Evolutionary conservation across 306 rosid species (phyloP).

Genomic region (Lathyrus oleraceus): DNA sequence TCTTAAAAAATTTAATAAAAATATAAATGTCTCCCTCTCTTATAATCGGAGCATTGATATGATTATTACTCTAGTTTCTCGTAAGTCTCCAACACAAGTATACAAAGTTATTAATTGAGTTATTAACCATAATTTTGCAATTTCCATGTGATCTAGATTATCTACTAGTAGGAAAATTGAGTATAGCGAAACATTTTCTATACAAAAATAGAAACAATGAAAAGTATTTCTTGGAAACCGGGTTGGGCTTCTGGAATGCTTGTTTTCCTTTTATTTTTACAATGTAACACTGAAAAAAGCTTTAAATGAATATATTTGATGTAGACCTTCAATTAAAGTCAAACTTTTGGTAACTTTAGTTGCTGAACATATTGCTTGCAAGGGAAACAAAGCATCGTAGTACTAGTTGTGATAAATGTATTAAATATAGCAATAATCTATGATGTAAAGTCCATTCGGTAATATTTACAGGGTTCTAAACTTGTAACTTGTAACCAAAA

Average conservation of each 20-base stretch:
- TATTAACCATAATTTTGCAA: too few relatives aligned
- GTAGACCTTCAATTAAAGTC: slow-evolving; percentile 49
- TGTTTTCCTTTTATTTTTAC: slow-evolving; percentile 20
- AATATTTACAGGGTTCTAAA: slow-evolving; percentile 20
- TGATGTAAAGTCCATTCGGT: slow-evolving; percentile 15
- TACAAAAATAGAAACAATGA: background rate
- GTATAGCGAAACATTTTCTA: too few relatives aligned
- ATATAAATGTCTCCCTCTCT: too few relatives aligned
- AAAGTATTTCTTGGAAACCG: slow-evolving; percentile 34
- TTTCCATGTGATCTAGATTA: too few relatives aligned
- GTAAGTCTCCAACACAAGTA: too few relatives aligned
- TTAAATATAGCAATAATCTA: slow-evolving; percentile 25
- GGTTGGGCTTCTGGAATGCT: slow-evolving; percentile 30
- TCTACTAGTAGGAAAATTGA: too few relatives aligned
- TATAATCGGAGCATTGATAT: too few relatives aligned
- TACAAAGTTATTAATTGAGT: too few relatives aligned
- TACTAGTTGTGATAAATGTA: background rate
- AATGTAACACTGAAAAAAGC: slow-evolving; percentile 28
- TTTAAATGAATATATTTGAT: slow-evolving; percentile 34
- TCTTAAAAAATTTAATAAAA: too few relatives aligned
- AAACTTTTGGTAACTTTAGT: slow-evolving; percentile 36
- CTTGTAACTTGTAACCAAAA: slow-evolving; percentile 39
- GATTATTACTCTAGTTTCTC: too few relatives aligned
- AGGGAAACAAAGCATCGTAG: slow-evolving; percentile 46
- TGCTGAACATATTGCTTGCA: slow-evolving; percentile 47